Conservation (phyloP, 371 early-diverging fungal genomes). For the Mucor circinelloides region DNA sequence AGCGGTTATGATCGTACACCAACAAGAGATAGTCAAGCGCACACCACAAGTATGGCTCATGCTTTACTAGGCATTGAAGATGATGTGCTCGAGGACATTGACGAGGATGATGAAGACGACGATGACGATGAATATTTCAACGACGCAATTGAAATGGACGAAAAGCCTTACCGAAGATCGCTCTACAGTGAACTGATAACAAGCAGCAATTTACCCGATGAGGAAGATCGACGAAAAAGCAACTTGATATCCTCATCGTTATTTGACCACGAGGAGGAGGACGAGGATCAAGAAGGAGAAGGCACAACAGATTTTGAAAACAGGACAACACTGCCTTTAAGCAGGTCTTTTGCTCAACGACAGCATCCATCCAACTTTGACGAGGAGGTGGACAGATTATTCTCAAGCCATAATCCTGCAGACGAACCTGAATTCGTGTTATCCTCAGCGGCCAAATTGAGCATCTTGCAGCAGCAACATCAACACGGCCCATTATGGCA, state of each 20-base stretch:
- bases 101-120: slow-evolving; percentile 18
- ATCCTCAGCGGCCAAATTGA: slow-evolving; percentile 14
- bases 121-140: background rate
- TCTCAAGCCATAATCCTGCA: slow-evolving; percentile 20
- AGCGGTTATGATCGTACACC: slow-evolving; percentile 7
- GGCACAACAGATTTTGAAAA: slow-evolving; percentile 15
- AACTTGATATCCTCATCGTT: slow-evolving; percentile 5
- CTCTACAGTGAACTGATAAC: slow-evolving; percentile 12
- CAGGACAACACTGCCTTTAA: slow-evolving; percentile 24
- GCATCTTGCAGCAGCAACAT: slow-evolving; percentile 14
- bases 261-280: slow-evolving; percentile 7
- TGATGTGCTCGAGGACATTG: background rate
- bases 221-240: slow-evolving; percentile 7
- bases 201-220: slow-evolving; percentile 6
- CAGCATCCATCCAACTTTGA: slow-evolving; percentile 8
- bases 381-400: slow-evolving; percentile 38
- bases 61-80: background rate
- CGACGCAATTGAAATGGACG: background rate
- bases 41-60: background rate
- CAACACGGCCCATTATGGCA: slow-evolving; percentile 10
- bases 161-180: slow-evolving; percentile 17
- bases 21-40: background rate
- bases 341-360: background rate
- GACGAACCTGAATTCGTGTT: slow-evolving; percentile 23
- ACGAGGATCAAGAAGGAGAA: slow-evolving; percentile 20